Base-by-base conservation (phyloP, 2,329 filamentous ascomycete species). In the Pseudopithomyces chartarum region DNA sequence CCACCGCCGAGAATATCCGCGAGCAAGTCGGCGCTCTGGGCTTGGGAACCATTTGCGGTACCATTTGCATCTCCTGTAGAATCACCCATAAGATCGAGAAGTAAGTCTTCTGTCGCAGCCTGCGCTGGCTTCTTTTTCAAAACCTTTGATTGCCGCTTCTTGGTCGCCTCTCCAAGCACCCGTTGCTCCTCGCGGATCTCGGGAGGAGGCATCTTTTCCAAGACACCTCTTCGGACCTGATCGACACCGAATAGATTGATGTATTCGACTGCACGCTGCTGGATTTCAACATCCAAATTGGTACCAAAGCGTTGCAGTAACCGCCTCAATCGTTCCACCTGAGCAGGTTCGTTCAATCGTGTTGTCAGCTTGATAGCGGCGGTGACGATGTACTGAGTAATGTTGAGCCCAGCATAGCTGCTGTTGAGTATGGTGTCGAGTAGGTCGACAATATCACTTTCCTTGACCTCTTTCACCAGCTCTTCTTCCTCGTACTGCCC, bases 161-260 rank as follows among this genome's bases (percentile, higher is more conserved):
- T 73, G 38, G 86, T 82, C 1, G 92, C 88, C 68, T 94, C 90
- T 42, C 93, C 93, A 17, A 99, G 82, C 2, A 97, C 93, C 58
- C 94, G 85, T 53, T 95, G 94, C 74, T 96, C 92, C 74, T 99
- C 95, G 64, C 94, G 92, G 70, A 99, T 98, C 75, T 98, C 94
- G 8, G 95, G 95, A 1, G 95, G 87, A 7, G 95, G 95, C 96
- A 99, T 99, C 76, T 95, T 96, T 78, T 99, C 95, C 11, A 99
- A 81, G 2, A 99, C 95, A 56, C 95, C 95, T 57, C 85, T 86
- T 53, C 94, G 88, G 55, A 99, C 90, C 58, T 92, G 83, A 65
- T 99, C 93, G 68, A 92, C 92, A 0, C 86, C 86, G 69, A 99
- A 98, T n/a, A 99, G 82, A 70, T 98, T 98, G 56, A 88, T 87